phyloP scores from a whole-genome alignment of 1,284 basidiomycete genomes.

The Thecaphora thlaspeos region DNA sequence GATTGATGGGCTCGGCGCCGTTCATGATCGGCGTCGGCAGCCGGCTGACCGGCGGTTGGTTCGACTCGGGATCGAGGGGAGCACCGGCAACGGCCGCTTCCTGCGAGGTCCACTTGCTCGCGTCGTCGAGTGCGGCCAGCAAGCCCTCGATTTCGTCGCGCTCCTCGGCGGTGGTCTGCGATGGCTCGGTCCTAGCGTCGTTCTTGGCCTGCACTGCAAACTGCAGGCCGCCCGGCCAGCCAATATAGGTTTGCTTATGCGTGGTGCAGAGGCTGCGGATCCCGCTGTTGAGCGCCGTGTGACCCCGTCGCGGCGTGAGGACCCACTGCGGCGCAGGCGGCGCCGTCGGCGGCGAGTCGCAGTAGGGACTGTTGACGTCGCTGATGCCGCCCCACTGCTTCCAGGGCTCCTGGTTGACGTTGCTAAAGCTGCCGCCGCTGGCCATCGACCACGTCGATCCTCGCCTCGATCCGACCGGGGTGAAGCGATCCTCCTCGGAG shows the following conservation, averaged over 20 bases:
- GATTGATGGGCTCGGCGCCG: slow-evolving; percentile 52
- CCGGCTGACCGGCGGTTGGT: slow-evolving; percentile 20
- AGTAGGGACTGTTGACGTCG: slow-evolving; percentile 31
- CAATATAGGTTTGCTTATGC: slow-evolving; percentile 86
- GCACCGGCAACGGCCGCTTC: slow-evolving; percentile 37
- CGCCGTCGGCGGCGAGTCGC: slow-evolving; percentile 22
- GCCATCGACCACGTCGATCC: slow-evolving; percentile 34
- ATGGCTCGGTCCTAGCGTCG: slow-evolving; percentile 47
- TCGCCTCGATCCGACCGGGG: slow-evolving; percentile 45
- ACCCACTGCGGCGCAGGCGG: slow-evolving; percentile 66
- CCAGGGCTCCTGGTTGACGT: slow-evolving; percentile 34
- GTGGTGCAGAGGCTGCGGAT: slow-evolving; percentile 78
- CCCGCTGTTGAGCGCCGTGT: slow-evolving; percentile 92
- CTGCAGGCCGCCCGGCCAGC: slow-evolving; percentile 86
- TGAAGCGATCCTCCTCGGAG: slow-evolving; percentile 50
- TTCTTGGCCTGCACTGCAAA: slow-evolving; percentile 43
- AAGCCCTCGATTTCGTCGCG: slow-evolving; percentile 47
- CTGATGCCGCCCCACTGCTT: slow-evolving; percentile 27
- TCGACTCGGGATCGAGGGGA: slow-evolving; percentile 18
- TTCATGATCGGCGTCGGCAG: slow-evolving; percentile 48
- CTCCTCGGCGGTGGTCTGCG: slow-evolving; percentile 45
- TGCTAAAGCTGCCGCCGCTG: slow-evolving; percentile 38
- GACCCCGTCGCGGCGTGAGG: slow-evolving; percentile 77
- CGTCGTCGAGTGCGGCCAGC: slow-evolving; percentile 49
- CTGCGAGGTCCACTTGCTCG: slow-evolving; percentile 43